These are phyloP conservation scores for Rhizopogon vulgaris DNA, from an alignment of 768 basidiomycete genomes.

Conservation along the genomic window DNA sequence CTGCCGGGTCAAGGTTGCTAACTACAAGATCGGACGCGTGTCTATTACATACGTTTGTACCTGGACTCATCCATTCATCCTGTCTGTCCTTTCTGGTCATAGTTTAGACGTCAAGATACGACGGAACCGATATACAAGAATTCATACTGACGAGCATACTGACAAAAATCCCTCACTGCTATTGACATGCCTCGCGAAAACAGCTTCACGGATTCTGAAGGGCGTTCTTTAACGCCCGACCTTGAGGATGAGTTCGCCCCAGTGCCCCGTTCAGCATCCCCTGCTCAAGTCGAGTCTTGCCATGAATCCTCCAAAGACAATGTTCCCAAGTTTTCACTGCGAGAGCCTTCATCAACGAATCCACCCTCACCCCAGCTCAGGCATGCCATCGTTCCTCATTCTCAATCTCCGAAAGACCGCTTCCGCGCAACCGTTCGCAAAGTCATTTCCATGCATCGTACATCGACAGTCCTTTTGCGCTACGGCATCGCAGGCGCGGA, in stretches of 20 bases:
- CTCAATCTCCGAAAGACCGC: slow-evolving; percentile 37
- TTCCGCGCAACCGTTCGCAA: slow-evolving; percentile 54
- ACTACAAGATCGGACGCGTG: no score
- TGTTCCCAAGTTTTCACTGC: neutral
- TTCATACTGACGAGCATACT: neutral
- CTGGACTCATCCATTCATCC: no score
- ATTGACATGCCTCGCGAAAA: slow-evolving; percentile 55
- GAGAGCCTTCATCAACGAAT: neutral
- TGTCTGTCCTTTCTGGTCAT: neutral
- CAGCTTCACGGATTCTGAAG: slow-evolving; percentile 61
- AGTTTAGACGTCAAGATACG: neutral
- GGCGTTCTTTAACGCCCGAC: slow-evolving; percentile 63
- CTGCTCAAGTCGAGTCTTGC: slow-evolving; percentile 7
- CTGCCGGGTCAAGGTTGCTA: no score
- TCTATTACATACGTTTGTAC: no score
- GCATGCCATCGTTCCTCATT: slow-evolving; percentile 6
- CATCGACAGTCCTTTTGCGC: slow-evolving; percentile 32
- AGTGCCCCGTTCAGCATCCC: slow-evolving; percentile 9
- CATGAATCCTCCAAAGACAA: neutral
- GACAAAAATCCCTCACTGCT: neutral
- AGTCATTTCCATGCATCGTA: slow-evolving; percentile 57
- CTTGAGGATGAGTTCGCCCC: slow-evolving; percentile 31
- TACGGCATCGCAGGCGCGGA: slow-evolving; percentile 51
- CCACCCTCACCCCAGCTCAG: slow-evolving; percentile 1
- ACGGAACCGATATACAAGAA: neutral